Evolutionary conservation across 306 rosid species (phyloP).

Genomic region (Fagus crenata): DNA sequence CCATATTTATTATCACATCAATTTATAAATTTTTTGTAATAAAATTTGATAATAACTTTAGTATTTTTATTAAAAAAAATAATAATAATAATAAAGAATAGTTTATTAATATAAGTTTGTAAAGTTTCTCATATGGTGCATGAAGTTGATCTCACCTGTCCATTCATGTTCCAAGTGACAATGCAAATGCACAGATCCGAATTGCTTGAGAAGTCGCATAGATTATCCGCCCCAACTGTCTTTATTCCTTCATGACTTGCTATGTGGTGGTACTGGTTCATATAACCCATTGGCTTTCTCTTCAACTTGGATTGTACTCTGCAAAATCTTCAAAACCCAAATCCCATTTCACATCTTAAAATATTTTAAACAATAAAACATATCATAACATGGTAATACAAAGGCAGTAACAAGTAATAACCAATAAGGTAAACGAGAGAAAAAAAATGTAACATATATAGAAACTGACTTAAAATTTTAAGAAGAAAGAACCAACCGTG

Average conservation of each 20-base stretch:
- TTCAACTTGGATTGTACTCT: conserved; percentile 32
- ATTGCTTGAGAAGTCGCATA: conserved; percentile 37
- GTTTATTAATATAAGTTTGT: too few relatives aligned
- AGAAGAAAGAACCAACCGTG: conserved; percentile 1
- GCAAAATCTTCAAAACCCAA: conserved; percentile 13
- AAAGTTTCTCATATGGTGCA: too few relatives aligned
- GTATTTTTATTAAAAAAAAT: too few relatives aligned
- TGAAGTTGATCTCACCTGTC: conserved; percentile 37
- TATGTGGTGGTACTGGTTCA: conserved; percentile 38
- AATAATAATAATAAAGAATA: too few relatives aligned
- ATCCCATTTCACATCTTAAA: background rate
- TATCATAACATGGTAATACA: background rate
- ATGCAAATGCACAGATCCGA: conserved; percentile 58
- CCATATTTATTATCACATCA: too few relatives aligned
- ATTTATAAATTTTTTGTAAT: too few relatives aligned
- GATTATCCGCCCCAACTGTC: conserved; percentile 42
- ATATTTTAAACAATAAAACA: background rate
- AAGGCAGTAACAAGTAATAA: too few relatives aligned
- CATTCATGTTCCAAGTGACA: conserved; percentile 84
- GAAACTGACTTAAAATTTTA: too few relatives aligned
- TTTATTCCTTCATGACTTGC: conserved; percentile 55
- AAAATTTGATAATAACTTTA: too few relatives aligned
- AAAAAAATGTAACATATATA: too few relatives aligned
- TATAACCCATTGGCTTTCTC: conserved; percentile 33
- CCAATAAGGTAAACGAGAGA: too few relatives aligned